Percentiles rank a stretch among this genome's conserved stretches.
phyloP scores from a whole-genome alignment of 1,139 yeast genomes.

The Hansenula lynferdii region DNA sequence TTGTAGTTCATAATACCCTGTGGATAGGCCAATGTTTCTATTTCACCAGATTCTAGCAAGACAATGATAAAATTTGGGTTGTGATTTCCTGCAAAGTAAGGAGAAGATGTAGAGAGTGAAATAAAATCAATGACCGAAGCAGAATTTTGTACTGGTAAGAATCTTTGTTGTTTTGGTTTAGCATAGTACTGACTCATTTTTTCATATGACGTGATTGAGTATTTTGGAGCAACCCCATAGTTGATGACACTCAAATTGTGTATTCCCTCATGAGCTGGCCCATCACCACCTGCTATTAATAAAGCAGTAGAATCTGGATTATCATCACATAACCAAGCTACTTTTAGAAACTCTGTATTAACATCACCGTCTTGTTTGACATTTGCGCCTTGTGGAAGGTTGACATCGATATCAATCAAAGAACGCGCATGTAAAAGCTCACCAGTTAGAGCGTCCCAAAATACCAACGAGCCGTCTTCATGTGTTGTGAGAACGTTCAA shows the following conservation, averaged over 20 bases:
- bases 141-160: constrained; percentile 44
- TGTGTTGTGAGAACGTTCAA: constrained; percentile 76
- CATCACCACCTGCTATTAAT: constrained; percentile 66
- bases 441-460: constrained; percentile 89
- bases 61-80: constrained; percentile 59
- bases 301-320: constrained; percentile 80
- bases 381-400: constrained; percentile 38
- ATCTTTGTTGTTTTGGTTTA: constrained; percentile 53
- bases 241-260: constrained; percentile 63
- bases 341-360: constrained; percentile 22
- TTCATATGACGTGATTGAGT: constrained; percentile 75
- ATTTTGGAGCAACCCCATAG: constrained; percentile 77
- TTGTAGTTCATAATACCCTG: constrained; percentile 51
- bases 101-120: constrained; percentile 51
- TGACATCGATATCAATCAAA: constrained; percentile 58
- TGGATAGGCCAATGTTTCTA: constrained; percentile 48
- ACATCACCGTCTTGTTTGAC: constrained; percentile 5
- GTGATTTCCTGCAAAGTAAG: constrained; percentile 67
- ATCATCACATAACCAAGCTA: constrained; percentile 70
- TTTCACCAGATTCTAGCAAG: constrained; percentile 53
- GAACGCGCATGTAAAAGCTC: constrained; percentile 71
- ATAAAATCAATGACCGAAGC: constrained; percentile 41
- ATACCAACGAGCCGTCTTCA: constrained; percentile 76
- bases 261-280: constrained; percentile 34
- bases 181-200: constrained; percentile 77